phyloP scores from a whole-genome alignment of 495 filamentous ascomycete genomes.

The Neurospora africana region DNA sequence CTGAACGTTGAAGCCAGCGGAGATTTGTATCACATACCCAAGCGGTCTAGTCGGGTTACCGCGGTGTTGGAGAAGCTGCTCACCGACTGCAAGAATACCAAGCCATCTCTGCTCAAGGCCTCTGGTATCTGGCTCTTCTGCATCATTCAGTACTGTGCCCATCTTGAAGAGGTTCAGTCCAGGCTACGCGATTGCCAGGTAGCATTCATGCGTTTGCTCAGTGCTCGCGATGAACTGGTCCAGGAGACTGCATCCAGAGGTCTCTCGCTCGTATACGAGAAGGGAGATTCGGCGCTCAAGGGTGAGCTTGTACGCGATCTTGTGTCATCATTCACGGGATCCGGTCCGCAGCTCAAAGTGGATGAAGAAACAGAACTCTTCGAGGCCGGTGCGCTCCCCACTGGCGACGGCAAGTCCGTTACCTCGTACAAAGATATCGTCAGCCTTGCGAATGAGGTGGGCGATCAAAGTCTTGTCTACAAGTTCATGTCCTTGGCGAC shows the following conservation, averaged over 20 bases:
- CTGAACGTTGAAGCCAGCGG: constrained; percentile 34
- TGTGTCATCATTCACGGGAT: constrained; percentile 75
- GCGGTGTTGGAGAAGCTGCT: constrained; percentile 57
- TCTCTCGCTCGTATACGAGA: constrained; percentile 82
- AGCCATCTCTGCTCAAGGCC: constrained; percentile 78
- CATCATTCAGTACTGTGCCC: constrained; percentile 82
- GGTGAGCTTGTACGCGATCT: constrained; percentile 77
- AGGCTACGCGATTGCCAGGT: constrained; percentile 69
- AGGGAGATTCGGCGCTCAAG: constrained; percentile 68
- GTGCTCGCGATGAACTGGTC: constrained; percentile 82
- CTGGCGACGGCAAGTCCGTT: constrained; percentile 77
- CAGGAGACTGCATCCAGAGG: constrained; percentile 92
- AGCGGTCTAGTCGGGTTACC: constrained; percentile 39
- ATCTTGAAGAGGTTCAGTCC: constrained; percentile 56
- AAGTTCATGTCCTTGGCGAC: constrained; percentile 93
- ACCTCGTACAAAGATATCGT: constrained; percentile 96
- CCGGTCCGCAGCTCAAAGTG: constrained; percentile 63
- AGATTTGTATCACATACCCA: constrained; percentile 17
- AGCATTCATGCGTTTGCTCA: constrained; percentile 78
- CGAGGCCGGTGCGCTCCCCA: constrained; percentile 84
- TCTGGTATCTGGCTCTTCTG: constrained; percentile 89
- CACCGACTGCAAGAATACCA: constrained; percentile 63
- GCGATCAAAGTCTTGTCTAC: constrained; percentile 88
- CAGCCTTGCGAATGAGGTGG: constrained; percentile 83
- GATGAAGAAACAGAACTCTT: constrained; percentile 85